These are phyloP conservation scores for Fusarium sp. DNA, from an alignment of 2,329 filamentous ascomycete species.

Conservation along the genomic window DNA sequence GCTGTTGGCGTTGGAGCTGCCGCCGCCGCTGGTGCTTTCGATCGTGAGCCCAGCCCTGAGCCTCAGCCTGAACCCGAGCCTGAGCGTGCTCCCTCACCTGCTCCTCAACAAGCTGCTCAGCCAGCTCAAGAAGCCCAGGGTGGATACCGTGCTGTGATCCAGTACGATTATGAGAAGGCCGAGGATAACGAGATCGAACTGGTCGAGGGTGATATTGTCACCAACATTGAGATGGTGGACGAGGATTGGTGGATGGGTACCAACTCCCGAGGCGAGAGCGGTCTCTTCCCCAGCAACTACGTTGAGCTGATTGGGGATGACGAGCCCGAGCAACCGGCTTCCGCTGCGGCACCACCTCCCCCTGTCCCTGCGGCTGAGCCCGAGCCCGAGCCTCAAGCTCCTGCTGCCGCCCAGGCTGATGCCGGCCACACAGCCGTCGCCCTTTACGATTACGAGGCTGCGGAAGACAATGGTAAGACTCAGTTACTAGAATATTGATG, in stretches of 20 bases:
- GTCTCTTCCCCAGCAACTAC: constrained; percentile 97
- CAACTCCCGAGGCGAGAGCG: constrained; percentile 84
- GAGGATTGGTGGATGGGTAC: constrained; percentile 99
- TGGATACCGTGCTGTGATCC: constrained; percentile 80
- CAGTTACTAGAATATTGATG: neutral
- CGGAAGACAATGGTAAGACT: constrained; percentile 84
- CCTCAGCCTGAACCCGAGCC: constrained; percentile 24
- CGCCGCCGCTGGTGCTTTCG: constrained; percentile 42
- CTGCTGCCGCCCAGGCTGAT: constrained; percentile 52
- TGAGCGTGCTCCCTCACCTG: constrained; percentile 15
- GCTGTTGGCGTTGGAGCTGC: constrained; percentile 36
- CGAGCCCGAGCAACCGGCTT: constrained; percentile 55
- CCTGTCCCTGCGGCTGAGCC: constrained; percentile 52
- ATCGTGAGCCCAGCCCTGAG: constrained; percentile 39
- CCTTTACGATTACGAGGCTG: constrained; percentile 95
- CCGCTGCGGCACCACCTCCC: constrained; percentile 43
- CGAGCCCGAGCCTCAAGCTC: constrained; percentile 52
- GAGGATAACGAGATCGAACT: constrained; percentile 98
- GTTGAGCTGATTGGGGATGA: constrained; percentile 85
- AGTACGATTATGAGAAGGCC: constrained; percentile 97
- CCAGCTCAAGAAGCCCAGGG: constrained; percentile 52
- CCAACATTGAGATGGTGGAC: constrained; percentile 96
- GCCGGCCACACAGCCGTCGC: constrained; percentile 80
- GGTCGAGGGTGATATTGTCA: constrained; percentile 86
- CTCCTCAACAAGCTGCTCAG: constrained; percentile 21